Evolutionary conservation across 1,139 yeast species (phyloP), one percentile per base, ranked within the genome.

Genomic region (Starmera stellimalicola): DNA sequence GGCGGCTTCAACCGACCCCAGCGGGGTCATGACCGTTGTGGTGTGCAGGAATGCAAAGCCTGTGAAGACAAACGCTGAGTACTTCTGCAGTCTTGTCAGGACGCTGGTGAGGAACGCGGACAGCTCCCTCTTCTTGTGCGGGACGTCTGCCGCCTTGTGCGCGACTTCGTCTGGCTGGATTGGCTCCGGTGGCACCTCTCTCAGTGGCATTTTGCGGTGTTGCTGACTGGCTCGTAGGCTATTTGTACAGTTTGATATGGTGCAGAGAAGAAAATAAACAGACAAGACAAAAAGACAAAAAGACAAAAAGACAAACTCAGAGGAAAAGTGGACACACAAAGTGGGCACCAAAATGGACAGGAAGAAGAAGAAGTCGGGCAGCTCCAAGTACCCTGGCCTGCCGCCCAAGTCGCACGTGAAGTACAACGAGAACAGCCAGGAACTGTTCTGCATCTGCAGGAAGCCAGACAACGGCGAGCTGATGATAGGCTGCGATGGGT

Each of bases 401-500:
- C 35, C 34, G 2, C 42, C 42, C 3, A 41, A 43, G 16, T 37
- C 45, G 1, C 29, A 32, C 2, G 16, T 48, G 32, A 32, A 39
- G n/a, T 54, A 47, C 31, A 48, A 55, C 20, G 37, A 30, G 3
- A 50, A 55, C 6, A 56, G 75, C 30, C 81, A 77, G 41, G 91
- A 79, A 40, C 60, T 84, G 9, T 87, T 68, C 48, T 88, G 97
- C 53, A 60, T 78, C 0, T 88, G 97, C 54, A 67, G 93, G 29
- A 70, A 69, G 39, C 82, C 88, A 0, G 96, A 88, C 49, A 65
- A 68, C 40, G 94, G 91, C 2, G 82, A 82, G 54, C 53, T 80
- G 41, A 87, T 87, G 96, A 81, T 88, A 16, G 87, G 83, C 1
- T 88, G 97, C 53, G 96, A 87, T 54, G 88, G 85, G 7, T 88